phyloP scores from a whole-genome alignment of 2,329 filamentous ascomycete species.

The Didymella pinodella region DNA sequence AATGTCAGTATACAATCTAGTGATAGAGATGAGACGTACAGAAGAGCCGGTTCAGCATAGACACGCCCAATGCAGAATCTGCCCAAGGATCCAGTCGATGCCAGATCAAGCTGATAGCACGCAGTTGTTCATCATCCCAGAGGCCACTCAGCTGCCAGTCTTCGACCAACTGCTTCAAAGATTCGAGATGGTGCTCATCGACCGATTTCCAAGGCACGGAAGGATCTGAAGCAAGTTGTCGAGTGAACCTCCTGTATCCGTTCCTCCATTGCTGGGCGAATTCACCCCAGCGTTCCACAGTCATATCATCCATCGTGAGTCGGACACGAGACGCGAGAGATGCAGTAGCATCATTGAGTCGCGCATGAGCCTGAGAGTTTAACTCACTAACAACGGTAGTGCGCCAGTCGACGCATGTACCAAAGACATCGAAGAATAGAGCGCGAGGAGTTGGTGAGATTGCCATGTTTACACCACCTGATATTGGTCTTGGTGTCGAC shows the following conservation, averaged over 20 bases:
- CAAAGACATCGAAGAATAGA: conserved; percentile 79
- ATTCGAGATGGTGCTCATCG: conserved; percentile 73
- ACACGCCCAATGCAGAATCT: conserved; percentile 68
- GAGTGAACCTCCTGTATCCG: conserved; percentile 69
- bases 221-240: conserved; percentile 57
- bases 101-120: conserved; percentile 68
- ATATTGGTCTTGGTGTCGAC: conserved; percentile 16
- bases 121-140: conserved; percentile 58
- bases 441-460: conserved; percentile 57
- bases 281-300: conserved; percentile 64
- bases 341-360: conserved; percentile 57
- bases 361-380: conserved; percentile 55
- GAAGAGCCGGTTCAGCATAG: conserved; percentile 61
- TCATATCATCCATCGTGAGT: conserved; percentile 60
- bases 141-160: conserved; percentile 65
- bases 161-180: conserved; percentile 66
- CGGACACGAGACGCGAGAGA: conserved; percentile 59
- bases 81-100: conserved; percentile 75
- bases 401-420: conserved; percentile 83
- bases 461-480: conserved; percentile 33
- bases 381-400: conserved; percentile 69
- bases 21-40: conserved; percentile 31
- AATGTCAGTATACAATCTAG: neutral
- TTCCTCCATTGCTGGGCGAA: conserved; percentile 77
- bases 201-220: conserved; percentile 68